Evolutionary conservation across 352 stramenopile genomes (phyloP).

Genomic region (Phytophthora tentaculata): DNA sequence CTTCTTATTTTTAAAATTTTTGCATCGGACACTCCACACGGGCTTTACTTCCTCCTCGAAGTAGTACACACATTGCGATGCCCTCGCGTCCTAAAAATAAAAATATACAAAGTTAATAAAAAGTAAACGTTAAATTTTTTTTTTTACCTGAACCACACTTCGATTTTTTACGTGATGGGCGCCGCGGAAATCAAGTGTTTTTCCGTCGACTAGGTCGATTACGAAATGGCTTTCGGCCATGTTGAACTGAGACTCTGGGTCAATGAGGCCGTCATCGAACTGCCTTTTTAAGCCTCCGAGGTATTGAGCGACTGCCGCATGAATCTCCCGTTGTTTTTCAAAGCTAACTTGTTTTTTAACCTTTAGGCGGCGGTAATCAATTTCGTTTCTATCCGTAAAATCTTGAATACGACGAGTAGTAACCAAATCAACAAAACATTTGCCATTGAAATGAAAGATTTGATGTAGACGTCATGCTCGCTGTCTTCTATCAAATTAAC

Average conservation of each 20-base stretch:
- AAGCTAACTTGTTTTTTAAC: no score
- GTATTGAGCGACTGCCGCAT: no score
- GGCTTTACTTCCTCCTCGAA: neutral
- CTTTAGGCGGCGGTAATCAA: no score
- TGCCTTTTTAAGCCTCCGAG: neutral
- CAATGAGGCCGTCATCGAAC: neutral
- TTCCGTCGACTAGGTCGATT: neutral
- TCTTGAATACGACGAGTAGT: constrained; percentile 3
- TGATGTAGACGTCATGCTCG: neutral
- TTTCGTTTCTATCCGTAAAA: constrained; percentile 1
- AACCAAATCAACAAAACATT: neutral
- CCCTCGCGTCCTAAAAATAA: neutral
- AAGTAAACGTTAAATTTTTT: neutral
- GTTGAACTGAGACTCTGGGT: neutral
- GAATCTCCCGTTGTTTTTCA: no score
- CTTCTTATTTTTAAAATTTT: neutral
- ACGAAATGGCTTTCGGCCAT: neutral
- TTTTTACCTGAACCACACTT: neutral
- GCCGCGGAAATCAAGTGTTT: neutral
- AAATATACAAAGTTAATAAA: neutral
- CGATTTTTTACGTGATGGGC: neutral
- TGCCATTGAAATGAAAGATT: neutral
- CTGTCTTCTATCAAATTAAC: constrained; percentile 5
- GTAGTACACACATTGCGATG: neutral
- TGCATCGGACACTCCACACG: neutral